phyloP scores from a whole-genome alignment of 1,284 basidiomycete species.

The Lentinus polychrous region DNA sequence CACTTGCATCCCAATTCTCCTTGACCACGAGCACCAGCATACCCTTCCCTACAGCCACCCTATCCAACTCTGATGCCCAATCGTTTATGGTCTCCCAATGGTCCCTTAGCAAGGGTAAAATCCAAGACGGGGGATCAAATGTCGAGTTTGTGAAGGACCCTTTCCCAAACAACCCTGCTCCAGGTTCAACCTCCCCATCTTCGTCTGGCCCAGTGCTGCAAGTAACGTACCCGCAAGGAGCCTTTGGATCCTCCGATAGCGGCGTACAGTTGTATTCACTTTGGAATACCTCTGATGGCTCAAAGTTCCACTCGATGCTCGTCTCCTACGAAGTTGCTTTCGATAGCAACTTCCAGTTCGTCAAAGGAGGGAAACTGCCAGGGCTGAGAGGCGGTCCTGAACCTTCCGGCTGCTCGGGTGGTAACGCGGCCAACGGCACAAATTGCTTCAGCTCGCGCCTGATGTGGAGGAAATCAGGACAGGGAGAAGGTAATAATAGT shows the following conservation, averaged over 20 bases:
- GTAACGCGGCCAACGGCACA: slow-evolving; percentile 30
- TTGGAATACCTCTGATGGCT: slow-evolving; percentile 53
- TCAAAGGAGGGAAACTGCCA: slow-evolving; percentile 44
- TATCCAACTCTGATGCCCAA: slow-evolving; percentile 41
- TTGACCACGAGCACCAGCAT: slow-evolving; percentile 56
- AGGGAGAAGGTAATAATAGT: slow-evolving; percentile 32
- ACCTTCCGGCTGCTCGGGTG: slow-evolving; percentile 33
- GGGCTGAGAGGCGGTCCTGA: slow-evolving; percentile 37
- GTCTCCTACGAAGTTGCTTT: slow-evolving; percentile 70
- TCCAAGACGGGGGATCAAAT: slow-evolving; percentile 50
- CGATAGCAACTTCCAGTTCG: slow-evolving; percentile 43
- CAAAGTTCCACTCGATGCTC: slow-evolving; percentile 54
- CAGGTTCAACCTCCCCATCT: slow-evolving; percentile 25
- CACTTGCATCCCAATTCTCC: slow-evolving; percentile 46
- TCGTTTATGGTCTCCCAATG: slow-evolving; percentile 50
- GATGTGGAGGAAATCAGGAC: slow-evolving; percentile 38
- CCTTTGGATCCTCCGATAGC: slow-evolving; percentile 50
- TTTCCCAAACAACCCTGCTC: slow-evolving; percentile 43
- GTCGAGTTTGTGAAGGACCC: slow-evolving; percentile 61
- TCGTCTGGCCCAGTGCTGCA: slow-evolving; percentile 46
- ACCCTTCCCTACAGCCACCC: slow-evolving; percentile 62
- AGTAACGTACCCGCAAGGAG: slow-evolving; percentile 59
- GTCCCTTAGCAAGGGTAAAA: slow-evolving; percentile 52
- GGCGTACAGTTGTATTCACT: slow-evolving; percentile 60
- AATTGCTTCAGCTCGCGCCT: slow-evolving; percentile 40